Base-by-base conservation (phyloP, 2,329 filamentous ascomycete genomes). In the Diaporthe vexans region DNA sequence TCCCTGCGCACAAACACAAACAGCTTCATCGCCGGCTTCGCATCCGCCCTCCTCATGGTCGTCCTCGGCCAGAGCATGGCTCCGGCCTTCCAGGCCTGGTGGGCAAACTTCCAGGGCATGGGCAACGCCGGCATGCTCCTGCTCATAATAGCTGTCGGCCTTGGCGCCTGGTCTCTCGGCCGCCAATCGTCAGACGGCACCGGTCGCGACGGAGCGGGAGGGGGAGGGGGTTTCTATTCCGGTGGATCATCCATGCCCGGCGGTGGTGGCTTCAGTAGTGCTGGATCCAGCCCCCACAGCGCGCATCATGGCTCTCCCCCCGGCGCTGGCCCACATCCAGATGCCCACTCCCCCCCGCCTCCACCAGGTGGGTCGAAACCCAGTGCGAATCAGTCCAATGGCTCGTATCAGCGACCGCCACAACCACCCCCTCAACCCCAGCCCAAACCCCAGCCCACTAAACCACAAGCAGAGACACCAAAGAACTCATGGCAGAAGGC, bases 11-110 rank as follows among this genome's bases (percentile, higher is more conserved):
- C 94, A 26, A 94, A 97, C 80, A 89, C 93, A 80, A 98, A 98
- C 83, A 97, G 94, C 84, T 98, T 98, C 83, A 89, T 95, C 29
- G 95, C 95, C 4, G 96, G 96, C 37, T 95, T 95, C 78, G 93
- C 92, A 54, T 93, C 91, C 75, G 95, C 94, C 3, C 85, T 98
- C 46, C 86, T 94, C 52, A 85, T 92, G 13, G 91, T 97, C 21
- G 89, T 92, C 2, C 80, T 97, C n/a, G 94, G 92, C 84, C 90
- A 93, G 76, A 90, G 90, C 75, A 87, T 96, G 78, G 90, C 93
- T 40, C 95, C 95, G 0, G 91, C 93, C 6, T 86, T 96, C 77
- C 91, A 91, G 78, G 85, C 89, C 67, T 97, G 94, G 93, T 92
- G 94, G 84, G 85, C 89, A 48, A 89, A 90, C 72, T 91, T 95